Base-by-base conservation (phyloP, 2,329 filamentous ascomycete genomes). In the Sporothrix brunneoviolacea region DNA sequence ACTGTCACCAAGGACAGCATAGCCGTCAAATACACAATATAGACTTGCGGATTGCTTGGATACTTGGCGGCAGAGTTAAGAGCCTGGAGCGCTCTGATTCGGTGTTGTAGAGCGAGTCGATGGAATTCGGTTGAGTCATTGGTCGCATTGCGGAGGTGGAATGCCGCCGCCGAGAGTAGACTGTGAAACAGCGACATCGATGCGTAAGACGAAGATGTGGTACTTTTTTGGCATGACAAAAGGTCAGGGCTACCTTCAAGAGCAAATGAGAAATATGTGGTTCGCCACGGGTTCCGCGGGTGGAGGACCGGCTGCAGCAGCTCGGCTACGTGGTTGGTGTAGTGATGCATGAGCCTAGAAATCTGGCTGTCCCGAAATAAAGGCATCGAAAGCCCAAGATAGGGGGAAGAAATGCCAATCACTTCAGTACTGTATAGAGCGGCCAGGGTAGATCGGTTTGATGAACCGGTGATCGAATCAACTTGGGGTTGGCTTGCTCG, bases 1-100 rank as follows among this genome's bases (percentile, higher is more conserved):
- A 53, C 33, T 9, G 51, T 43, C 13, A 53, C 51, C 5, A 53
- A 33, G 12, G 51, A 53, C n/a, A 53, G 33, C 51, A 53, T 50
- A 4, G 51, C 51, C 48, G 43, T 47, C 47, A 53, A n/a, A n/a
- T n/a, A n/a, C n/a, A n/a, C n/a, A n/a, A n/a, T n/a, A n/a, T n/a
- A n/a, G n/a, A n/a, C n/a, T n/a, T n/a, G n/a, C n/a, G n/a, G 42
- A 13, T 48, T 42, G 7, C 36, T 39, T 9, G 39, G 21, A 27
- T 53, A 53, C 8, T 53, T 27, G 24, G 19, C 22, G 32, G 46
- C 5, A 12, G 36, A 8, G 9, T 44, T 38, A 2, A 53, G 43
- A 3, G 47, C 32, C 13, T 40, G 21, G 9, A 53, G 42, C 3
- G 51, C 48, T 24, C 44, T 15, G 10, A 24, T 39, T 8, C 48